A percentile compares a stretch with the other conserved stretches of the same genome.
phyloP scores from a whole-genome alignment of 2,329 filamentous ascomycete species.

The Alternaria arborescens region DNA sequence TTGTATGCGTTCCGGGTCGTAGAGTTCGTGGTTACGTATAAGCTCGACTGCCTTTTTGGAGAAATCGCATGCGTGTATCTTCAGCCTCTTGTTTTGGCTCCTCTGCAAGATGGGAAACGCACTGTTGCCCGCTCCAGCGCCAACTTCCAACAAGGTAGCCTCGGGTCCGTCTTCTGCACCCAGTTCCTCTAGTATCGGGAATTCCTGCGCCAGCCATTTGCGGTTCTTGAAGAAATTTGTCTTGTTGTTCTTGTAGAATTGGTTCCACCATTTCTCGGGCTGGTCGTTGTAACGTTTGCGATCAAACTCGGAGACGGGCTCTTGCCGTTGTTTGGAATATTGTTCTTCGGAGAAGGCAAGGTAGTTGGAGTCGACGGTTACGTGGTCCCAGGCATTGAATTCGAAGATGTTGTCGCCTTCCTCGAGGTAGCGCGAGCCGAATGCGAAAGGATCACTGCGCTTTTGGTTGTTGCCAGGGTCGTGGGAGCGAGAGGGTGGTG shows the following conservation, averaged over 20 bases:
- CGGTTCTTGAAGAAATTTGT: conserved; percentile 98
- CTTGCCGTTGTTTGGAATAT: conserved; percentile 81
- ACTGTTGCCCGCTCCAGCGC: conserved; percentile 94
- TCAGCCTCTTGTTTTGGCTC: conserved; percentile 83
- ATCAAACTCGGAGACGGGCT: conserved; percentile 92
- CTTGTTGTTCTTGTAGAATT: conserved; percentile 98
- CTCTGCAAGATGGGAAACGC: conserved; percentile 87
- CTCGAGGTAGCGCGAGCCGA: conserved; percentile 86
- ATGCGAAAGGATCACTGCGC: conserved; percentile 91
- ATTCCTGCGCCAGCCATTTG: conserved; percentile 97
- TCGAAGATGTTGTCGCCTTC: conserved; percentile 90
- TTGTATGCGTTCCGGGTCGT: conserved; percentile 75
- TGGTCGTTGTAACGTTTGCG: conserved; percentile 88
- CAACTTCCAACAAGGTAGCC: conserved; percentile 83
- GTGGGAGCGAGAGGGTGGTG: conserved; percentile 69
- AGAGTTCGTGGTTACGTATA: conserved; percentile 81
- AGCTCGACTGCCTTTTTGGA: conserved; percentile 94
- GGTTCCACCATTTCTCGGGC: conserved; percentile 96
- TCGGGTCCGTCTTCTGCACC: conserved; percentile 74
- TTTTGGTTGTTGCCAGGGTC: conserved; percentile 80
- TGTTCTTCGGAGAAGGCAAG: conserved; percentile 85
- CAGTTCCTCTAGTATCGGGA: conserved; percentile 82
- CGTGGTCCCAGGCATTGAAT: conserved; percentile 99
- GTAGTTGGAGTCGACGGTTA: conserved; percentile 89
- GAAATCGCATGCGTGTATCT: conserved; percentile 94